Conservation (phyloP, 129 eudicot genomes). For the Dittrichia graveolens region DNA sequence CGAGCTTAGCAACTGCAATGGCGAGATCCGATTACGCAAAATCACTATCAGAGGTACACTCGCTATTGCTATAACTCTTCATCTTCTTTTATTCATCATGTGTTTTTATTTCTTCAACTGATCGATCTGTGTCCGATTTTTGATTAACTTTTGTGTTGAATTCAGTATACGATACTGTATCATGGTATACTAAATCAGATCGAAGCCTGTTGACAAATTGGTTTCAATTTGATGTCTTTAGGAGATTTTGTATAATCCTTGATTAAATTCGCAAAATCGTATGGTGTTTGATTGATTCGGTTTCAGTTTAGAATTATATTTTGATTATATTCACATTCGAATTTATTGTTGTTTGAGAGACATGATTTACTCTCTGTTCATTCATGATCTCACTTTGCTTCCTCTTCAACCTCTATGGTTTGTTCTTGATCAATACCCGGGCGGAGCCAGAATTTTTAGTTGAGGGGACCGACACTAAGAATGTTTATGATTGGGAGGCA, state of each 20-base stretch:
- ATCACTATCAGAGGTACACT: conserved; percentile 33
- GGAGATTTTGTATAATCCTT: background rate
- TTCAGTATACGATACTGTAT: background rate
- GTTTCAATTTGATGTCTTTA: background rate
- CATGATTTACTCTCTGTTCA: background rate
- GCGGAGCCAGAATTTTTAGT: too few relatives aligned
- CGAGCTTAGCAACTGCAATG: conserved; percentile 9
- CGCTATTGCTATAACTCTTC: background rate
- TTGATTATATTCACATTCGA: background rate
- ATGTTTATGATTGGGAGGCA: too few relatives aligned
- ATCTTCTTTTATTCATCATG: background rate
- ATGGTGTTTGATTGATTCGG: background rate
- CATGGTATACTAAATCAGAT: background rate
- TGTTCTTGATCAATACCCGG: too few relatives aligned
- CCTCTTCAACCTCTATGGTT: too few relatives aligned
- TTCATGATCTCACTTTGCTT: background rate
- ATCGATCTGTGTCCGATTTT: background rate
- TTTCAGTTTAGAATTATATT: background rate
- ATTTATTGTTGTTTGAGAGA: background rate
- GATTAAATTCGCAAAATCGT: background rate
- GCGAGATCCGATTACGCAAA: conserved; percentile 14
- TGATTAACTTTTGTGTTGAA: background rate
- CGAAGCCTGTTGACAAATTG: background rate
- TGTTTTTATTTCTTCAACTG: background rate
- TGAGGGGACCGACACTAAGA: too few relatives aligned